Conservation (phyloP, 257 asterid genomes). For the Solanum rostratum region DNA sequence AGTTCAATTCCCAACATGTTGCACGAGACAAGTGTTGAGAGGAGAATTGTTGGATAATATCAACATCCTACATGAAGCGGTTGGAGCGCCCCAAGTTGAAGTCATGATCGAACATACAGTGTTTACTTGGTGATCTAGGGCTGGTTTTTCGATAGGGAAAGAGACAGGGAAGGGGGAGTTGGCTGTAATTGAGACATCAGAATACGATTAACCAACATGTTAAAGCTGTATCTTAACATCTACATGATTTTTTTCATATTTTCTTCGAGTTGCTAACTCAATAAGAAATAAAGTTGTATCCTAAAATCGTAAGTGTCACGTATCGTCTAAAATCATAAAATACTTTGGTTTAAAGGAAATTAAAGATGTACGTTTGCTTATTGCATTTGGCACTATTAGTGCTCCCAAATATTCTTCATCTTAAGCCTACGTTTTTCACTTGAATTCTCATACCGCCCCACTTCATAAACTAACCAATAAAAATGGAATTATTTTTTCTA, state of each 20-base stretch:
- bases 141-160: too few relatives aligned
- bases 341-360: background rate
- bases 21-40: too few relatives aligned
- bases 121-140: accelerated
- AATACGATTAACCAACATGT: too few relatives aligned
- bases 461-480: background rate
- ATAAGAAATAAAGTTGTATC: too few relatives aligned
- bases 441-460: background rate
- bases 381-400: background rate
- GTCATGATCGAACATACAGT: background rate
- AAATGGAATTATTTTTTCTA: background rate
- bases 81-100: too few relatives aligned
- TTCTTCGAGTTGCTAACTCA: too few relatives aligned
- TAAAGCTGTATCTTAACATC: too few relatives aligned
- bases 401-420: background rate
- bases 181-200: too few relatives aligned
- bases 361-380: background rate
- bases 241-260: too few relatives aligned
- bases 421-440: background rate
- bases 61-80: background rate
- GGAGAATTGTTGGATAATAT: background rate
- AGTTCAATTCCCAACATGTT: too few relatives aligned
- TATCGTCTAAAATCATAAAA: background rate
- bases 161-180: too few relatives aligned
- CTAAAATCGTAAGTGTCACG: too few relatives aligned